Base-by-base conservation (phyloP, 2,329 filamentous ascomycete genomes). In the Penicillium sp. region DNA sequence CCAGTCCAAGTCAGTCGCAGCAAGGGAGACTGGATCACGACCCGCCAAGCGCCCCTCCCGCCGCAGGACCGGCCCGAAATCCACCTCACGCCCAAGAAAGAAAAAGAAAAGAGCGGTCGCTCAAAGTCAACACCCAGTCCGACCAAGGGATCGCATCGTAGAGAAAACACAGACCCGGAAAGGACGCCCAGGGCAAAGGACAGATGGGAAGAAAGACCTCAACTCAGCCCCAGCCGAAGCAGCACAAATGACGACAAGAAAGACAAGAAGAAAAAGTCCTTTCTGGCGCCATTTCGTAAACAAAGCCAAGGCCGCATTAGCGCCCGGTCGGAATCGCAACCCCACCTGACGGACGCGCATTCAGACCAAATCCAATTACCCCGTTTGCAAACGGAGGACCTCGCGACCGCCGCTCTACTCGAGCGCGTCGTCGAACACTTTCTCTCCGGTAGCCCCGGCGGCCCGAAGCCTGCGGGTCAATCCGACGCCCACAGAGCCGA, bases 1-100 rank as follows among this genome's bases (percentile, higher is more conserved):
- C 69, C 70, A 27, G 53, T 72, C 29, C 71, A 73, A 42, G 69
- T 71, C 40, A 71, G 70, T 54, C 64, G 71, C 46, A 67, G 69
- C 22, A 65, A 68, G 29, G 70, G 69, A 47, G 67, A 71, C 42
- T 63, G 71, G 60, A 63, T 70, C 22, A 62, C 71, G 7, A 67
- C 65, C 6, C 65, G 71, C n/a, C 60, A 64, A 24, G 66, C 70
- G 16, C 71, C 71, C 18, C 55, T 52, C 13, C 70, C 69, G 16
- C 69, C 68, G 9, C 55, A 11, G 31, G 10, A n/a, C 13, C 34
- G 13, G 10, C 13, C 31, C 10, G 31, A 34, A 5, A 34, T 14
- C 31, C 31, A 14, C 10, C 31, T 34, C 5, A 34, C 54, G 9
- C 43, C 48, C 21, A 44, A 47, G 46, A 49, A 44, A 14, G 7